phyloP scores from a whole-genome alignment of 2,329 filamentous ascomycete species.

The Whalleya microplaca region DNA sequence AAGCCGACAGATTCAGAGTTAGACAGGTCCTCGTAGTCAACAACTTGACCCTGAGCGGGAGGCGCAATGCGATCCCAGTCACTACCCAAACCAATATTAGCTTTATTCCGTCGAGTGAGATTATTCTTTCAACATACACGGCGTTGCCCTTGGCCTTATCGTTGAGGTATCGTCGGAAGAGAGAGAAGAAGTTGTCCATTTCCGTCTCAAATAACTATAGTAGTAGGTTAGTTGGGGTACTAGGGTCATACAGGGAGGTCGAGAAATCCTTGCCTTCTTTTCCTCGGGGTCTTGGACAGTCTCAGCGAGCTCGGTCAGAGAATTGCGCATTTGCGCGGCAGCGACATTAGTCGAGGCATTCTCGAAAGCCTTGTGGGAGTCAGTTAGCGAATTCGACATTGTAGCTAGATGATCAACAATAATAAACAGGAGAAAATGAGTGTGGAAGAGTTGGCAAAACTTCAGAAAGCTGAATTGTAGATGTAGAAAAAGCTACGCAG shows the following conservation, averaged over 20 bases:
- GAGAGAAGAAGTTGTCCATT: slow-evolving; percentile 99
- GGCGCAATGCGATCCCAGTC: slow-evolving; percentile 98
- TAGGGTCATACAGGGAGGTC: background rate
- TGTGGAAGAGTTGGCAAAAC: slow-evolving; percentile 7
- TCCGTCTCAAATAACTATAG: slow-evolving; percentile 90
- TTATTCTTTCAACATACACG: slow-evolving; percentile 56
- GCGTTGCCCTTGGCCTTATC: slow-evolving; percentile 98
- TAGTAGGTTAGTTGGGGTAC: slow-evolving; percentile 15
- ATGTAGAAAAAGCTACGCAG: background rate
- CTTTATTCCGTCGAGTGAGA: slow-evolving; percentile 7
- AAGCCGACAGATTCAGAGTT: slow-evolving; percentile 91
- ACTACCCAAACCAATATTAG: slow-evolving; percentile 49
- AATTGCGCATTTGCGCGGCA: slow-evolving; percentile 98
- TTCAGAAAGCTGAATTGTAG: background rate
- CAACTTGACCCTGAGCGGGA: slow-evolving; percentile 89
- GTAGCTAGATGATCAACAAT: background rate
- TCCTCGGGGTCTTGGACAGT: slow-evolving; percentile 79
- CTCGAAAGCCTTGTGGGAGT: slow-evolving; percentile 81
- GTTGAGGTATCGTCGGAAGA: slow-evolving; percentile 97
- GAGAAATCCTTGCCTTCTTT: slow-evolving; percentile 70
- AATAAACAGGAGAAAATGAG: slow-evolving; percentile 3
- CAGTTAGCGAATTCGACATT: slow-evolving; percentile 38
- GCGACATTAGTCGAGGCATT: slow-evolving; percentile 98
- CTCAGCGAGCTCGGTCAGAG: slow-evolving; percentile 89
- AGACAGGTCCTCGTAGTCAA: slow-evolving; percentile 88